Evolutionary conservation across 1,139 yeast species (phyloP).

Genomic region (Entelexis sorbosivorans): DNA sequence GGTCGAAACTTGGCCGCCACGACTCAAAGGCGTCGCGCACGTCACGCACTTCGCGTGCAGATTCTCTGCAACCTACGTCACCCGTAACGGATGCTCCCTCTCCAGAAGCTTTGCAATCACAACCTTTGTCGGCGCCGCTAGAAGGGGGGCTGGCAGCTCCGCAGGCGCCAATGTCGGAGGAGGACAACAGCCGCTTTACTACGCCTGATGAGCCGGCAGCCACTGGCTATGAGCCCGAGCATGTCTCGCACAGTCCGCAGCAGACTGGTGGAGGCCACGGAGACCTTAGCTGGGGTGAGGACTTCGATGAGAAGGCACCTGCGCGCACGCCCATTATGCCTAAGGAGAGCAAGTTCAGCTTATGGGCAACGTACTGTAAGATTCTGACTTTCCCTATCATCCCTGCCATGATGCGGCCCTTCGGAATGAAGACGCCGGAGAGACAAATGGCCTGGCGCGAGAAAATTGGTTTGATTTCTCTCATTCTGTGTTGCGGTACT

Average conservation of each 20-base stretch:
- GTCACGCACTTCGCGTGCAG: not conserved
- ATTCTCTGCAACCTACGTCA: not conserved
- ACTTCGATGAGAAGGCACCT: slow-evolving; percentile 12
- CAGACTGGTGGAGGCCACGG: not conserved
- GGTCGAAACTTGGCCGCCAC: not conserved
- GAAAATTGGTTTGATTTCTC: slow-evolving; percentile 70
- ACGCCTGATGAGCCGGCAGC: not conserved
- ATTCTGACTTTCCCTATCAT: slow-evolving; percentile 88
- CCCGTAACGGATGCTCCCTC: too few species aligned
- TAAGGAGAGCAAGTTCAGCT: slow-evolving; percentile 35
- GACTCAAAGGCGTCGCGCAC: not conserved
- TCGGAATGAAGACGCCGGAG: slow-evolving; percentile 68
- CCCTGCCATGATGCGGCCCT: slow-evolving; percentile 53
- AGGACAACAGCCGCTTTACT: not conserved
- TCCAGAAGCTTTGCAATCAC: too few species aligned
- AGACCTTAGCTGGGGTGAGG: not conserved
- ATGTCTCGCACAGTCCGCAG: not conserved
- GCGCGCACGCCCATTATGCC: slow-evolving; percentile 40
- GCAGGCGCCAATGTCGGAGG: not conserved
- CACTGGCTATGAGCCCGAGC: not conserved
- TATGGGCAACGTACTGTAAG: slow-evolving; percentile 77
- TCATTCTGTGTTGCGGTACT: slow-evolving; percentile 64
- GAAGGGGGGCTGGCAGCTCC: not conserved
- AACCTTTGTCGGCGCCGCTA: not conserved
- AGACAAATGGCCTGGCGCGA: slow-evolving; percentile 97